Percentiles rank a stretch among this genome's conserved stretches.
phyloP scores from a whole-genome alignment of 202 grass and related monocot species.

The Schoenoplectus triqueter region DNA sequence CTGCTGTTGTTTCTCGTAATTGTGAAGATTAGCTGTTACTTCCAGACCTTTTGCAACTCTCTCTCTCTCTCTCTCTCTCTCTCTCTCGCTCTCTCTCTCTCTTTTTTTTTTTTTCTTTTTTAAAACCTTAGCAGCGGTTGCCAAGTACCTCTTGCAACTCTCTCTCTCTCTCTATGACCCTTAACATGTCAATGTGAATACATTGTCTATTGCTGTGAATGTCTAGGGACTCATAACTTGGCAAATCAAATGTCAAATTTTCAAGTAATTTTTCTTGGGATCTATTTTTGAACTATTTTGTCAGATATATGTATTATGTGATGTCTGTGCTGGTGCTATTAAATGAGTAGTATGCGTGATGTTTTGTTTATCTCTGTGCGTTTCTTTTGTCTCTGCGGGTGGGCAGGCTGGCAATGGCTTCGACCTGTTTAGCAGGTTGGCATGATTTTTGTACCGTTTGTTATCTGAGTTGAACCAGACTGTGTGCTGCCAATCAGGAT shows the following conservation, averaged over 20 bases:
- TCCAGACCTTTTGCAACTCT: not conserved
- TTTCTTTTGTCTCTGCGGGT: too few species aligned
- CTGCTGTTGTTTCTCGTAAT: constrained; percentile 24
- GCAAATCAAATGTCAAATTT: too few species aligned
- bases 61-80: not conserved
- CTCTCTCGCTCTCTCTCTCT: too few species aligned
- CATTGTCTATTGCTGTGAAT: constrained; percentile 7
- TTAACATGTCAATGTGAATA: not conserved
- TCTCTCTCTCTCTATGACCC: not conserved
- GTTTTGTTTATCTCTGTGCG: not conserved
- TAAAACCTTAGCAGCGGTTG: too few species aligned
- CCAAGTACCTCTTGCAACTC: not conserved
- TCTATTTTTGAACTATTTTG: constrained; percentile 24
- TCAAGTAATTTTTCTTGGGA: constrained; percentile 1
- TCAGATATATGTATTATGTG: constrained; percentile 18
- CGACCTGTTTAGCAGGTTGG: not conserved
- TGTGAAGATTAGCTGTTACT: constrained; percentile 29
- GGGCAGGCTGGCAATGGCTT: not conserved
- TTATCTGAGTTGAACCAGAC: not conserved
- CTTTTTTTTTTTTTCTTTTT: too few species aligned
- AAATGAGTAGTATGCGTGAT: not conserved
- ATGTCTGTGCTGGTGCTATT: not conserved
- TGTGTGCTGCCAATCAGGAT: not conserved
- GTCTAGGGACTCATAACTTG: not conserved
- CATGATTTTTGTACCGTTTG: not conserved